Conservation (phyloP, 202 grass and related monocot genomes). For the Saccharum hybrid region DNA sequence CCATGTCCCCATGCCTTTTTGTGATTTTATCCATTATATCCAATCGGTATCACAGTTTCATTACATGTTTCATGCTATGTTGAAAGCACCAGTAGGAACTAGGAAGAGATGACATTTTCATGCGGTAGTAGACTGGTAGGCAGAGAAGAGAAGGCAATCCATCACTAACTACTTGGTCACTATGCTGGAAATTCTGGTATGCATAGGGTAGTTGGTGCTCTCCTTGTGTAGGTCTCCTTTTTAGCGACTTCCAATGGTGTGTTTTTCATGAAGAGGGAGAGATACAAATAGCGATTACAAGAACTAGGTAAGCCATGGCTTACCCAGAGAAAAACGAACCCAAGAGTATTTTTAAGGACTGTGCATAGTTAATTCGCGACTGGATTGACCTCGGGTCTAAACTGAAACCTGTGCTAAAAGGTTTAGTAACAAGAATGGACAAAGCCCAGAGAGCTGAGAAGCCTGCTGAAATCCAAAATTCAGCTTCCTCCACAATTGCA, state of each 20-base stretch:
- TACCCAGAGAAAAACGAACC: too few species aligned
- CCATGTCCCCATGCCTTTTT: neutral
- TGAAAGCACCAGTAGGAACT: neutral
- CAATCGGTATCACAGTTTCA: constrained; percentile 3
- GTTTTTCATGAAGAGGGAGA: neutral
- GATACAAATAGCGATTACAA: neutral
- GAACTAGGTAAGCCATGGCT: neutral
- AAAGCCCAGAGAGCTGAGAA: too few species aligned
- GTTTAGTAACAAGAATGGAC: too few species aligned
- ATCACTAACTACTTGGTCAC: neutral
- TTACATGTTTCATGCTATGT: neutral
- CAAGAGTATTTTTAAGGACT: too few species aligned
- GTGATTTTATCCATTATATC: neutral
- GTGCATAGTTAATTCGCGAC: too few species aligned
- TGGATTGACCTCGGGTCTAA: too few species aligned
- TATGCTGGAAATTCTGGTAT: neutral
- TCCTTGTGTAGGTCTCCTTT: neutral
- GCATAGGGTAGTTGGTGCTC: neutral
- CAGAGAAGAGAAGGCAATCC: neutral
- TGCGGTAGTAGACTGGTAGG: neutral
- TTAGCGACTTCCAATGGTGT: neutral
- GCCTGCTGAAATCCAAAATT: too few species aligned
- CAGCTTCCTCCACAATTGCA: too few species aligned
- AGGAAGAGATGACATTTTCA: neutral
- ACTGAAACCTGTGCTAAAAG: too few species aligned